A percentile compares a stretch with the other conserved stretches of the same genome.
These are phyloP conservation scores for Populus trichocarpa DNA, from an alignment of 441 rosid species.

Conservation along the genomic window DNA sequence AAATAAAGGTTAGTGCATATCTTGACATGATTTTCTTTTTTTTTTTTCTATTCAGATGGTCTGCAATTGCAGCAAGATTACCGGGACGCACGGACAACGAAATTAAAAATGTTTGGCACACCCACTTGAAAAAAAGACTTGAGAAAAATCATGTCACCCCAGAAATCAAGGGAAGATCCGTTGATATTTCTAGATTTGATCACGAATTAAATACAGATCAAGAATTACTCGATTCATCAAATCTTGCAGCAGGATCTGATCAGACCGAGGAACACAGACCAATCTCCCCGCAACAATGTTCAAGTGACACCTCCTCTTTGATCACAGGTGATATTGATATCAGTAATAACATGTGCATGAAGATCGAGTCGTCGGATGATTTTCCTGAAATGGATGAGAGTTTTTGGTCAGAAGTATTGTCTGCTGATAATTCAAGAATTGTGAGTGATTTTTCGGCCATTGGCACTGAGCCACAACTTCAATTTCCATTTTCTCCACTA, in stretches of 20 bases:
- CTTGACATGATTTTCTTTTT: not conserved
- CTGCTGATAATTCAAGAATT: constrained; percentile 29
- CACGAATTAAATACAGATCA: constrained; percentile 3
- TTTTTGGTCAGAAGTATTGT: constrained; percentile 52
- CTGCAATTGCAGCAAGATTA: constrained; percentile 55
- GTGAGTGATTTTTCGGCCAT: constrained; percentile 4
- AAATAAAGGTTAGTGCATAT: not conserved
- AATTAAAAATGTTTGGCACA: constrained; percentile 55
- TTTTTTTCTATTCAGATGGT: constrained; percentile 37
- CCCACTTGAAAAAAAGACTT: constrained; percentile 47
- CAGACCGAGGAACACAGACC: not conserved
- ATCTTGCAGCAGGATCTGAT: not conserved
- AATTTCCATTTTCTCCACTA: constrained; percentile 16
- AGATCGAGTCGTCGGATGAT: constrained; percentile 17
- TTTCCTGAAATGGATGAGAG: constrained; percentile 35
- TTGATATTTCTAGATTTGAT: not conserved
- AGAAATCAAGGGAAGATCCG: constrained; percentile 2
- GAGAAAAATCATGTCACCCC: constrained; percentile 6
- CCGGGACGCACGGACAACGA: constrained; percentile 55
- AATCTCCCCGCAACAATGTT: constrained; percentile 18
- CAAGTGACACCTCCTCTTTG: constrained; percentile 31
- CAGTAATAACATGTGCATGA: constrained; percentile 8
- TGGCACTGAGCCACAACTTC: constrained; percentile 8
- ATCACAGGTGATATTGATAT: constrained; percentile 20
- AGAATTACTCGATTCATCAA: constrained; percentile 4